A percentile compares a stretch with the other conserved stretches of the same genome.
phyloP scores from a whole-genome alignment of 371 early-diverging fungal species.

The Mortierella sp. region DNA sequence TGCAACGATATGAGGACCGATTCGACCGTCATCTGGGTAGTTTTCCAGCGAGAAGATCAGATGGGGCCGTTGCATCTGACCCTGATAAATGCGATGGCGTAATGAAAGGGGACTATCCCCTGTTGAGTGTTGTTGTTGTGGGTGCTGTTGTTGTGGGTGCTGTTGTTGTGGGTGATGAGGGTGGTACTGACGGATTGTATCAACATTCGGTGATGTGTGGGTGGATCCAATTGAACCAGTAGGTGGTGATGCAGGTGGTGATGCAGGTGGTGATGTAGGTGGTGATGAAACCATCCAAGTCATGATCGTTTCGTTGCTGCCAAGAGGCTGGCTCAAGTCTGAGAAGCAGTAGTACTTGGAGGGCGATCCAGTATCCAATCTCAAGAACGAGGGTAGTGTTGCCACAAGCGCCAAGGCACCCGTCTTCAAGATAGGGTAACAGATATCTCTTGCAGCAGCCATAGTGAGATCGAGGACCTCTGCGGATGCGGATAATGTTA shows the following conservation, averaged over 20 bases:
- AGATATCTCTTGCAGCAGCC: slow-evolving; percentile 12
- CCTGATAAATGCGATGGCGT: slow-evolving; percentile 37
- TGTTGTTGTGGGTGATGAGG: too few relatives aligned
- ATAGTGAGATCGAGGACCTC: not conserved
- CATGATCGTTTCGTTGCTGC: slow-evolving; percentile 3
- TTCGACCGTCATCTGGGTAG: slow-evolving; percentile 45
- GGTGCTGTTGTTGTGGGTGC: too few relatives aligned
- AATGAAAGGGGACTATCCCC: slow-evolving; percentile 11
- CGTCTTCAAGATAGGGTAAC: slow-evolving; percentile 23
- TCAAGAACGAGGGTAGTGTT: slow-evolving; percentile 27
- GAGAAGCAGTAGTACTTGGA: slow-evolving; percentile 43
- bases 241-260: too few relatives aligned
- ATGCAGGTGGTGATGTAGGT: too few relatives aligned
- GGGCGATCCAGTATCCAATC: slow-evolving; percentile 7
- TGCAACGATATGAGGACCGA: slow-evolving; percentile 49
- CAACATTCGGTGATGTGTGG: not conserved
- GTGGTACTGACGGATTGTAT: too few relatives aligned
- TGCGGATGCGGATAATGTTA: not conserved
- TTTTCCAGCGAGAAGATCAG: slow-evolving; percentile 50
- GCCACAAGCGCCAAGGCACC: slow-evolving; percentile 15
- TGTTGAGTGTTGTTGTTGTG: not conserved
- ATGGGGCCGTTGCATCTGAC: slow-evolving; percentile 43
- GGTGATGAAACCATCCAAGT: not conserved
- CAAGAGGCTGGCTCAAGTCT: slow-evolving; percentile 8
- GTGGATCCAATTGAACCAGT: not conserved